phyloP scores from a whole-genome alignment of 2,329 filamentous ascomycete species.

The Diaporthe sp. region DNA sequence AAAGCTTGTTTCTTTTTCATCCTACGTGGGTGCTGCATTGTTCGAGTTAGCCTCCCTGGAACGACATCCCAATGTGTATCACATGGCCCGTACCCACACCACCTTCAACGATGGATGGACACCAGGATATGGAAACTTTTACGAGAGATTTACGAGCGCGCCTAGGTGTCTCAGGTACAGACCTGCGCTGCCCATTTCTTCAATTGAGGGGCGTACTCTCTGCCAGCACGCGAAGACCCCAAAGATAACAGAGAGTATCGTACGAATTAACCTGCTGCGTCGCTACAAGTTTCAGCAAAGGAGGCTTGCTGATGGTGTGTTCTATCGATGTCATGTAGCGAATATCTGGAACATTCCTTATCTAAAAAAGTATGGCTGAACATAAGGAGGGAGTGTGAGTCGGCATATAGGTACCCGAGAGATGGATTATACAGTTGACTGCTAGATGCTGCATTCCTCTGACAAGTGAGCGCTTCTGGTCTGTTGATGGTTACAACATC shows the following conservation, averaged over 20 bases:
- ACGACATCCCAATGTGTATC: background rate
- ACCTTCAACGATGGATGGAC: background rate
- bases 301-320: background rate
- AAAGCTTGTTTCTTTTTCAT: too few species aligned
- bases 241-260: background rate
- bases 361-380: background rate
- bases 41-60: background rate
- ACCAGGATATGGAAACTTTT: background rate
- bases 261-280: background rate
- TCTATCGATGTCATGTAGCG: background rate
- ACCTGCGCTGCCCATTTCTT: background rate
- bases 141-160: background rate
- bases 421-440: too few species aligned
- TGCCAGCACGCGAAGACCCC: background rate
- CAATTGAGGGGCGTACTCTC: too few species aligned
- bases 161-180: background rate
- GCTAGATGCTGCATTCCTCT: background rate
- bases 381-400: background rate
- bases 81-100: constrained; percentile 4
- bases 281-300: background rate
- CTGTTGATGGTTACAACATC: too few species aligned
- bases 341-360: background rate
- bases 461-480: background rate
- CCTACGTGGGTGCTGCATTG: background rate
- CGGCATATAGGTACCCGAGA: too few species aligned